phyloP scores from a whole-genome alignment of 129 eudicot species.

The Silybum marianum region DNA sequence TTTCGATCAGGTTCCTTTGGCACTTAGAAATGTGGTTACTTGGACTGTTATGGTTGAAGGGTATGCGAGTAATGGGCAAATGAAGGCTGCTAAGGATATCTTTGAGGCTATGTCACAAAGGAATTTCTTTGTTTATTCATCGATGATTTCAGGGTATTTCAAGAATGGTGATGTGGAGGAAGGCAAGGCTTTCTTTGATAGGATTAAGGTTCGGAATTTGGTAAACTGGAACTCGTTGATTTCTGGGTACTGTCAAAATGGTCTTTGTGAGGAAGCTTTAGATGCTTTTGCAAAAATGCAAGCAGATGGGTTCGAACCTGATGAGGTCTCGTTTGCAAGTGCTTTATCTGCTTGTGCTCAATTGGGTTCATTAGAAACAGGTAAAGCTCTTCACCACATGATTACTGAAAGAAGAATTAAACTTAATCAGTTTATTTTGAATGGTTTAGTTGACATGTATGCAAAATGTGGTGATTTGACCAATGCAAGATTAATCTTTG shows the following conservation, averaged over 20 bases:
- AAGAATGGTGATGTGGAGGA: conserved; percentile 40
- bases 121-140: conserved; percentile 31
- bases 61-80: conserved; percentile 45
- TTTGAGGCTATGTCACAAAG: conserved; percentile 51
- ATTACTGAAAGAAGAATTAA: conserved; percentile 28
- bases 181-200: conserved; percentile 41
- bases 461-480: conserved; percentile 62
- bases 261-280: conserved; percentile 52
- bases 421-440: conserved; percentile 46
- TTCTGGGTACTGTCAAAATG: conserved; percentile 54
- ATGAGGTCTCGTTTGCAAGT: conserved; percentile 48
- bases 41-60: conserved; percentile 48
- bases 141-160: not conserved
- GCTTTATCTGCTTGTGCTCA: conserved; percentile 62
- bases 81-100: conserved; percentile 58
- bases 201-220: conserved; percentile 44
- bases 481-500: not conserved
- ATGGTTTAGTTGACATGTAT: conserved; percentile 64
- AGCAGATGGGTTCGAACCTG: conserved; percentile 50
- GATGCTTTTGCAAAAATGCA: conserved; percentile 47
- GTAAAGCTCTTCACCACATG: conserved; percentile 46
- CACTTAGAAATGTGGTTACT: conserved; percentile 38
- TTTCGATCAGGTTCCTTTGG: conserved; percentile 46
- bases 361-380: conserved; percentile 47
- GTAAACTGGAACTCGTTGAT: conserved; percentile 61